A percentile compares a stretch with the other conserved stretches of the same genome.
phyloP scores from a whole-genome alignment of 106 monocot genomes.

The Iris macrosiphon region DNA sequence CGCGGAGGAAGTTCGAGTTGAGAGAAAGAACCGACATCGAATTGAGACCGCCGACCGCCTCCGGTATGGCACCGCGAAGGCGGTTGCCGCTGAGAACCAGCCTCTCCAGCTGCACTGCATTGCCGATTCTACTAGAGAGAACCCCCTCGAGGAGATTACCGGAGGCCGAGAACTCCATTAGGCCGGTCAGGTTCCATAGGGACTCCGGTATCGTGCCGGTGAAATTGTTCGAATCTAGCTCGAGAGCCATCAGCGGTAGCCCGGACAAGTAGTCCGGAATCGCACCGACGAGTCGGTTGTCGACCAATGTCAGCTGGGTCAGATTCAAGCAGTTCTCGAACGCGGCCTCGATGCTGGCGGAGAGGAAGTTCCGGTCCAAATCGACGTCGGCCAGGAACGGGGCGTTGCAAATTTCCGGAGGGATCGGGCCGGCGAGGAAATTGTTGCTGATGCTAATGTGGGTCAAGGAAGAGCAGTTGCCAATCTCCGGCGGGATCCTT shows the following conservation, averaged over 20 bases:
- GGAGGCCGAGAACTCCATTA: not conserved
- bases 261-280: not conserved
- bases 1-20: not conserved
- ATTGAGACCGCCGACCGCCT: not conserved
- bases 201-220: not conserved
- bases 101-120: not conserved
- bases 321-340: not conserved
- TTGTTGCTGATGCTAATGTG: too few relatives aligned
- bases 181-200: not conserved
- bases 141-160: not conserved
- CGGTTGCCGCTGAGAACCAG: slow-evolving; percentile 5
- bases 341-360: not conserved
- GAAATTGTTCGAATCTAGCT: slow-evolving; percentile 4
- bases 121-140: not conserved
- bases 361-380: not conserved
- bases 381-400: not conserved
- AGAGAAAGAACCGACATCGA: not conserved
- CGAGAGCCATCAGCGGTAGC: slow-evolving; percentile 2
- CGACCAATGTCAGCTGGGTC: not conserved
- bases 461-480: too few relatives aligned
- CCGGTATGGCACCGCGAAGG: not conserved
- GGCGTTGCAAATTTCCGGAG: not conserved
- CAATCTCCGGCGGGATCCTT: slow-evolving; percentile 20
- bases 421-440: too few relatives aligned
- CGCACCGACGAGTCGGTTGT: not conserved